phyloP scores from a whole-genome alignment of 2,329 filamentous ascomycete genomes.

The Aspergillus unguis region DNA sequence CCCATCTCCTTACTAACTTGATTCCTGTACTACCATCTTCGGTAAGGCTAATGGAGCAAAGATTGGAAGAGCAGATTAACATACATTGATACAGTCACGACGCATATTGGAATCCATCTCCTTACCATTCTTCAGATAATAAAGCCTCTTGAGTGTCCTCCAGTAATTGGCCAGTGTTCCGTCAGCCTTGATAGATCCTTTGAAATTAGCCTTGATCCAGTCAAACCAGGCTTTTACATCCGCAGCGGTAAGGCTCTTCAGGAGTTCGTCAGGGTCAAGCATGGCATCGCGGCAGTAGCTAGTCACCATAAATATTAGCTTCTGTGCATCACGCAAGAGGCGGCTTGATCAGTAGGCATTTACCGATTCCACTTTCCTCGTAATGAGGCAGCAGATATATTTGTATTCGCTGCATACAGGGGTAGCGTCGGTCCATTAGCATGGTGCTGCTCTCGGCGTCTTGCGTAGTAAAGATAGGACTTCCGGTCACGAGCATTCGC shows the following conservation, averaged over 20 bases:
- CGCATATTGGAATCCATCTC: constrained; percentile 10
- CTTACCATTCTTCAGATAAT: constrained; percentile 14
- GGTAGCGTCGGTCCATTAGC: constrained; percentile 14
- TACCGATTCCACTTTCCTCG: constrained; percentile 17
- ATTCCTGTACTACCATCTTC: not conserved
- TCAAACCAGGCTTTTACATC: constrained; percentile 20
- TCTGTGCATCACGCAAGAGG: not conserved
- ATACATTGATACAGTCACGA: constrained; percentile 10
- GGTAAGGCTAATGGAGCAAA: not conserved
- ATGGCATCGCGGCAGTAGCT: constrained; percentile 16
- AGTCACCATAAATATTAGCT: not conserved
- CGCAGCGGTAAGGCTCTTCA: constrained; percentile 12
- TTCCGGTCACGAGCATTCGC: constrained; percentile 8
- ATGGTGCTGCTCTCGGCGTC: constrained; percentile 12
- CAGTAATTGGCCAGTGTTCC: constrained; percentile 15
- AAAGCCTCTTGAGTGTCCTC: constrained; percentile 20
- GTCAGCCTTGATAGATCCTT: constrained; percentile 15
- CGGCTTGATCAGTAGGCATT: not conserved
- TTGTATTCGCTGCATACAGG: constrained; percentile 13
- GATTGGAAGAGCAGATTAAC: not conserved
- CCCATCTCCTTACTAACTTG: constrained; percentile 2
- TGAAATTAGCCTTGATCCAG: constrained; percentile 18
- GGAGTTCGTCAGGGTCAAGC: constrained; percentile 10
- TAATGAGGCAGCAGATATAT: constrained; percentile 15
- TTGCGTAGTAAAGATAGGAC: constrained; percentile 15